A percentile compares a stretch with the other conserved stretches of the same genome.
Conservation (phyloP, 257 asterid species). For the Echites panduratus region DNA sequence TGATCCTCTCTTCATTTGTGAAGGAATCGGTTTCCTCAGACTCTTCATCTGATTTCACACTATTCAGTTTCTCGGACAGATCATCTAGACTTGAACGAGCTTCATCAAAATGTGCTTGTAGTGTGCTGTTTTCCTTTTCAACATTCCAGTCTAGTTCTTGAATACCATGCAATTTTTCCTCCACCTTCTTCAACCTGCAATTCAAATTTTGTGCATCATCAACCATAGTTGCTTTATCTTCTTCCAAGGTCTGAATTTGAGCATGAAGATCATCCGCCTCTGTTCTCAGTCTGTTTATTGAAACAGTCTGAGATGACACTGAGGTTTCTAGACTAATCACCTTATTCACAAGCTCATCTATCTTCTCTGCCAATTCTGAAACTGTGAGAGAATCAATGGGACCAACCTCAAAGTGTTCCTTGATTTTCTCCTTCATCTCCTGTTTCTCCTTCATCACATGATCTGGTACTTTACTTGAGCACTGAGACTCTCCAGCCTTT, state of each 20-base stretch:
- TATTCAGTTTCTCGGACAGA: constrained; percentile 50
- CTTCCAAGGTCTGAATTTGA: constrained; percentile 50
- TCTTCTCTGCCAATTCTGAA: constrained; percentile 70
- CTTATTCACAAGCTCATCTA: constrained; percentile 70
- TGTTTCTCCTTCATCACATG: constrained; percentile 21
- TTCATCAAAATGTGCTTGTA: constrained; percentile 46
- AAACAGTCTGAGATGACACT: constrained; percentile 70
- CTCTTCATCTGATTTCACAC: constrained; percentile 62
- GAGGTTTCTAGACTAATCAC: constrained; percentile 67
- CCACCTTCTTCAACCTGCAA: constrained; percentile 48
- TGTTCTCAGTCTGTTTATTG: constrained; percentile 52
- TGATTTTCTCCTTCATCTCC: constrained; percentile 23
- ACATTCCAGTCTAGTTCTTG: constrained; percentile 50
- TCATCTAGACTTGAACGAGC: constrained; percentile 51
- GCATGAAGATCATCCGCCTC: constrained; percentile 60
- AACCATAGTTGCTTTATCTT: constrained; percentile 35
- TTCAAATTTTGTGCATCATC: constrained; percentile 34
- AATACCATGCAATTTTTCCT: constrained; percentile 47
- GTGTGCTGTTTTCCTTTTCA: constrained; percentile 45
- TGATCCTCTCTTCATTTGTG: background rate
- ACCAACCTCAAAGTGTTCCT: constrained; percentile 25
- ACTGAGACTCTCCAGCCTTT: constrained; percentile 7
- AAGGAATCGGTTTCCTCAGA: constrained; percentile 9
- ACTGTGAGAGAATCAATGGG: constrained; percentile 46
- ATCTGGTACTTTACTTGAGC: constrained; percentile 17